A percentile compares a stretch with the other conserved stretches of the same genome.
Evolutionary conservation across 169 alveolate genomes (phyloP).

Genomic region (Cryptosporidium ubiquitum): DNA sequence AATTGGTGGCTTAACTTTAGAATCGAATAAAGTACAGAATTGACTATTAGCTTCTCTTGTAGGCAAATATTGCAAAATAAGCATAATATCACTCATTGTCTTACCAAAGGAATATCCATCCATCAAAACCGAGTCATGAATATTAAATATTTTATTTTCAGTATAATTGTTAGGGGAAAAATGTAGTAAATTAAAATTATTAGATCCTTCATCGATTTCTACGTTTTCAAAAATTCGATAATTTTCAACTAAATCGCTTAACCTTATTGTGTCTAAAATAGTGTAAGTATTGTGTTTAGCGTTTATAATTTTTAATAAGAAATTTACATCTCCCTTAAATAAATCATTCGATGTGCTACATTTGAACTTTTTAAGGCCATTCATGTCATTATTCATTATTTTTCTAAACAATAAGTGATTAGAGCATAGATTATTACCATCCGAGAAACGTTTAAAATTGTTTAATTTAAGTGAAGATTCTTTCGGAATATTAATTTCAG

Average conservation of each 20-base stretch:
- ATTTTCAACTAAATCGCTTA: background rate
- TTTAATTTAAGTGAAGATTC: background rate
- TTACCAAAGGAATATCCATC: slow-evolving; percentile 14
- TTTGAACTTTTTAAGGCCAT: background rate
- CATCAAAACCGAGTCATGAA: slow-evolving; percentile 57
- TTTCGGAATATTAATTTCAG: background rate
- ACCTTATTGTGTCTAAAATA: background rate
- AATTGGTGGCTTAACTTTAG: background rate
- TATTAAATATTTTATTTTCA: background rate
- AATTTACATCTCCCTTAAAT: background rate
- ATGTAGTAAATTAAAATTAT: background rate
- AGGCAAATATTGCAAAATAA: background rate
- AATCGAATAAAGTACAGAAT: slow-evolving; percentile 16
- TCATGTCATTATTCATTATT: background rate
- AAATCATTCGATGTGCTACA: background rate
- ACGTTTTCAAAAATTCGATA: background rate
- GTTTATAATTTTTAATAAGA: background rate
- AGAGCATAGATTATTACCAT: background rate
- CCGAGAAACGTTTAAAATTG: no score
- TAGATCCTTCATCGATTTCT: background rate
- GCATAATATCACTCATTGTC: slow-evolving; percentile 1
- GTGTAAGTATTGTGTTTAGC: background rate
- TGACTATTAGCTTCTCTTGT: background rate
- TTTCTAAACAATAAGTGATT: background rate
- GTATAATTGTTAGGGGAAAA: background rate